These are phyloP conservation scores for Trapa incisa DNA, from an alignment of 345 rosid genomes.

Conservation along the genomic window DNA sequence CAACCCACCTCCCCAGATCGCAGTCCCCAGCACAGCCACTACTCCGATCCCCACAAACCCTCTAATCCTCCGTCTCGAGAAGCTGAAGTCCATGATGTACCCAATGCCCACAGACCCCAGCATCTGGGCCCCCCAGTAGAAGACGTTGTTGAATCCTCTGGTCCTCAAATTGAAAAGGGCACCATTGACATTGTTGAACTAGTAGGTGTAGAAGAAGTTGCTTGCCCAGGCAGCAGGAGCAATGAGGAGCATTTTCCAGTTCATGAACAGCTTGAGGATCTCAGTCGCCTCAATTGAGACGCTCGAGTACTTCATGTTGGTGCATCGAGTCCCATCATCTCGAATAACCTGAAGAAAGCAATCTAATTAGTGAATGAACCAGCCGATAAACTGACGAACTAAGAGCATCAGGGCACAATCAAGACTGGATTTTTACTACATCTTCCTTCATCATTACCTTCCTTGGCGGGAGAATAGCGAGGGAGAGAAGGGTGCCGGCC, in stretches of 20 bases:
- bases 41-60: slow-evolving; percentile 59
- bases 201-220: slow-evolving; percentile 77
- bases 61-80: slow-evolving; percentile 48
- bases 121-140: slow-evolving; percentile 97
- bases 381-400: background rate
- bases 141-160: slow-evolving; percentile 76
- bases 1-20: slow-evolving; percentile 76
- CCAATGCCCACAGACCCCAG: slow-evolving; percentile 62
- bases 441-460: slow-evolving; percentile 7
- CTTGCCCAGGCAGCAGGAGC: slow-evolving; percentile 86
- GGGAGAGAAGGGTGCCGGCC: slow-evolving; percentile 35
- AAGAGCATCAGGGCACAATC: background rate
- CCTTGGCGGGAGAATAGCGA: slow-evolving; percentile 33
- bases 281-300: slow-evolving; percentile 28
- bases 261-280: slow-evolving; percentile 37
- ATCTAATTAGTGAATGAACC: too few species aligned
- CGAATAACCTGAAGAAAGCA: slow-evolving; percentile 18
- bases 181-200: slow-evolving; percentile 68
- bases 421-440: background rate
- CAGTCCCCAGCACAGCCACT: slow-evolving; percentile 49
- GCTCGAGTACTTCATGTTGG: slow-evolving; percentile 32
- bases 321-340: slow-evolving; percentile 35
- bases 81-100: slow-evolving; percentile 66
- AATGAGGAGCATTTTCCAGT: slow-evolving; percentile 67
- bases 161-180: slow-evolving; percentile 55